A percentile compares a stretch with the other conserved stretches of the same genome.
Evolutionary conservation across 768 basidiomycete genomes (phyloP).

Genomic region (Amanita rubescens): DNA sequence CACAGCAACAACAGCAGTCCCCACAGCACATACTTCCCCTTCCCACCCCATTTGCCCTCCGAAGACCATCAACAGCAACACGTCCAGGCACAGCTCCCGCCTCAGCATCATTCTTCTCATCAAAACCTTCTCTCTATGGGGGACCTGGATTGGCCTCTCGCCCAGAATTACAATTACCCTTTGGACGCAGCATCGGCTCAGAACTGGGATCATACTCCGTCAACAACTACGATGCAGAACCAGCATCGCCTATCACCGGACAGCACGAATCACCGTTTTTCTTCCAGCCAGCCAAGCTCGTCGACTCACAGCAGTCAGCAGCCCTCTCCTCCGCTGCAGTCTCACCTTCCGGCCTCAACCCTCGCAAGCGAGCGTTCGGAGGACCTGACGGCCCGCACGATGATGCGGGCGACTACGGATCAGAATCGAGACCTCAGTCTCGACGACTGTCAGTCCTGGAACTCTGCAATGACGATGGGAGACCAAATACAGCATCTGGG

Average conservation of each 20-base stretch:
- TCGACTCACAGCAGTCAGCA: constrained; percentile 18
- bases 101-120: constrained; percentile 52
- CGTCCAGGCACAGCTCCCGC: constrained; percentile 71
- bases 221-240: constrained; percentile 12
- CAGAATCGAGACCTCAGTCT: constrained; percentile 72
- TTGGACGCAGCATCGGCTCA: constrained; percentile 25
- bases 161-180: constrained; percentile 25
- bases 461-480: constrained; percentile 64
- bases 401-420: constrained; percentile 54
- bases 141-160: constrained; percentile 48
- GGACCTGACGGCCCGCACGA: constrained; percentile 45
- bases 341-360: constrained; percentile 26
- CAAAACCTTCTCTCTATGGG: constrained; percentile 40
- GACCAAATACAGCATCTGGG: constrained; percentile 19
- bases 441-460: constrained; percentile 81
- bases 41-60: constrained; percentile 44
- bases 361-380: constrained; percentile 57
- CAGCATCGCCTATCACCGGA: constrained; percentile 17
- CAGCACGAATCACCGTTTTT: constrained; percentile 65
- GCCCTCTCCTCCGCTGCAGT: constrained; percentile 23
- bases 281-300: constrained; percentile 36
- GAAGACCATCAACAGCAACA: constrained; percentile 52
- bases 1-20: constrained; percentile 24
- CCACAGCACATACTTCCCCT: constrained; percentile 48
- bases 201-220: constrained; percentile 7